Evolutionary conservation across 1,139 yeast genomes (phyloP), one percentile per base, ranked within the genome.

Genomic region (Eremothecium gossypii): DNA sequence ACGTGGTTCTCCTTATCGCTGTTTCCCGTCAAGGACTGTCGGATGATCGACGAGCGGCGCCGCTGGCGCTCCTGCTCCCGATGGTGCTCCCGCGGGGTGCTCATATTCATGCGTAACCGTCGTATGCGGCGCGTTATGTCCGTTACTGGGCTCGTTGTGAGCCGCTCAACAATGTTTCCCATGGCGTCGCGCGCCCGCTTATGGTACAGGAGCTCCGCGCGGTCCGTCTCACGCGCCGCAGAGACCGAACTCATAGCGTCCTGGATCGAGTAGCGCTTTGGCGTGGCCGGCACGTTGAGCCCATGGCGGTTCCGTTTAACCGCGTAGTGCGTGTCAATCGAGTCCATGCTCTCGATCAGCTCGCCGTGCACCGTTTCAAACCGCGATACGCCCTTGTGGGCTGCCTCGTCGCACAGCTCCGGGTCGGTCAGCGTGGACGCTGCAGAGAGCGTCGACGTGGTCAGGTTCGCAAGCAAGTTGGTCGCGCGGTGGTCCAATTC

Each of bases 401-500:
- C 38, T 2, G 37, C 40, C n/a, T 48, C 36, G 33, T 40, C 43
- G 17, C 27, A 45, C 1, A 33, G 17, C 14, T 20, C 23, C 10
- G 29, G n/a, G 14, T 34, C 37, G 4, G 27, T 20, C 9, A 10
- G 13, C 12, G 29, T 23, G n/a, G 27, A 14, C 9, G n/a, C n/a
- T 5, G n/a, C 14, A 23, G 37, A 23, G 11, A 34, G 32, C 4
- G 38, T 26, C 12, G 38, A 13, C 7, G 33, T 28, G 13, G 43
- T 38, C 2, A 46, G 26, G 30, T 51, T 50, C 1, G 51, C 36
- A 5, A 51, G 27, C 8, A 41, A 17, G 17, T 36, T 41, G 13
- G 30, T 52, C 4, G 66, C 65, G 36, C 66, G 48, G 29, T 53
- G 47, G 38, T 61, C 63, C 33, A 63, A 43, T 44, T 63, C 67